Base-by-base conservation (phyloP, 2,329 filamentous ascomycete genomes). In the Annulohypoxylon truncatum region DNA sequence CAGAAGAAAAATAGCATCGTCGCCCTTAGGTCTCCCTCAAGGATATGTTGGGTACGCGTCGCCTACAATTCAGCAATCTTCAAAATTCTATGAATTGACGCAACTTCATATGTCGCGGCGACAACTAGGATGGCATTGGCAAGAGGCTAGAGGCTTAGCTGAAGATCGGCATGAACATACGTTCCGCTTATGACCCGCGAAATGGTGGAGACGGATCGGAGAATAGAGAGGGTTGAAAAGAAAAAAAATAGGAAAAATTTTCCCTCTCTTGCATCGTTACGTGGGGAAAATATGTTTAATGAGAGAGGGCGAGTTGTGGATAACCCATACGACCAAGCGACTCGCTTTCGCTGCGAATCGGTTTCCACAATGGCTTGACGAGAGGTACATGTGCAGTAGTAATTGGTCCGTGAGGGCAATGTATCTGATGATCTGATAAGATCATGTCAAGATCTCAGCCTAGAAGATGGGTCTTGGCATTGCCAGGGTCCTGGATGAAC, bases 401-500 rank as follows among this genome's bases (percentile, higher is more conserved):
- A 44, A 31, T 44, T 44, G 52, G 15, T 46, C 35, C 29, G 28
- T 18, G 12, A 3, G 28, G 9, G 20, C 2, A 24, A 53, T 53
- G 50, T 67, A 69, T 69, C 67, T 64, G 64, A 69, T 69, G 60
- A 69, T 69, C 67, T 69, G 74, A 75, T 75, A 75, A 75, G 74
- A 75, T 75, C 42, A 51, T 68, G 33, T 65, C 12, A 57, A 52
- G 59, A 67, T 69, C 63, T 64, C 33, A 59, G 24, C 63, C 51
- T 38, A 51, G 53, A 61, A 60, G 55, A 42, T 51, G 22, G 31
- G 28, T 40, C 72, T 74, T 74, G 71, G 72, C 67, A 51, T 29
- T 55, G 47, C 64, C 24, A 26, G 67, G 71, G 57, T 61, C 61
- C 63, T 63, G 57, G 54, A 57, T 33, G 40, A 66, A 44, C 22